phyloP scores from a whole-genome alignment of 805 yeast genomes.

The Zygoascus flipseniorum region DNA sequence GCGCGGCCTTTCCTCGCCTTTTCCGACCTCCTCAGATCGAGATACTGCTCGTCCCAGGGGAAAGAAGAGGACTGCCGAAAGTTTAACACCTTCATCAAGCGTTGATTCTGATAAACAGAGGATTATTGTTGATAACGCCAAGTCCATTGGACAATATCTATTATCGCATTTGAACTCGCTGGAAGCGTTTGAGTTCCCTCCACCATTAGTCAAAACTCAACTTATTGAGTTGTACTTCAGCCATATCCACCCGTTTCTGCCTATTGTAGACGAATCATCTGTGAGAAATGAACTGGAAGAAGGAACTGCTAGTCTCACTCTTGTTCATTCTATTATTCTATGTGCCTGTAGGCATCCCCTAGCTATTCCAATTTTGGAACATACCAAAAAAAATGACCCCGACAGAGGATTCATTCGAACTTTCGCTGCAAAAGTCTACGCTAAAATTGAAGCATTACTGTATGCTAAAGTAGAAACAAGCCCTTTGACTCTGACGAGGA shows the following conservation, averaged over 20 bases:
- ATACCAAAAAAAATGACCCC: not conserved
- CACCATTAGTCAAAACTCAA: conserved; percentile 17
- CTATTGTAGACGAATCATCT: conserved; percentile 32
- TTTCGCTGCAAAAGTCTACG: conserved; percentile 19
- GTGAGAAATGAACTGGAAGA: conserved; percentile 28
- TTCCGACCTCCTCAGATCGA: not conserved
- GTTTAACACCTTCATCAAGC: not conserved
- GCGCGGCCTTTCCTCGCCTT: not conserved
- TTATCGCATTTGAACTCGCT: conserved; percentile 16
- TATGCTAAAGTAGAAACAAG: conserved; percentile 30
- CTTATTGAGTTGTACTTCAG: conserved; percentile 32
- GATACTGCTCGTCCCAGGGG: not conserved
- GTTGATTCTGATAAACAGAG: not conserved
- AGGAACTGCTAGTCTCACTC: conserved; percentile 29
- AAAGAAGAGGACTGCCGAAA: not conserved
- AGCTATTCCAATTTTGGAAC: conserved; percentile 10
- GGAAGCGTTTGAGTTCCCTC: conserved; percentile 30
- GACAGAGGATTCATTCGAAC: conserved; percentile 11
- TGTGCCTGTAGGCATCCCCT: conserved; percentile 32
- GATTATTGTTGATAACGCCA: conserved; percentile 4
- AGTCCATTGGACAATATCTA: conserved; percentile 5
- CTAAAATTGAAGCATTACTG: conserved; percentile 28
- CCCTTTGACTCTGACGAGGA: conserved; percentile 25
- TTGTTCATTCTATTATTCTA: conserved; percentile 33
- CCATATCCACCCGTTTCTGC: conserved; percentile 33